These are phyloP conservation scores for Aureobasidium namibiae DNA, from an alignment of 2,329 filamentous ascomycete species.

Conservation along the genomic window DNA sequence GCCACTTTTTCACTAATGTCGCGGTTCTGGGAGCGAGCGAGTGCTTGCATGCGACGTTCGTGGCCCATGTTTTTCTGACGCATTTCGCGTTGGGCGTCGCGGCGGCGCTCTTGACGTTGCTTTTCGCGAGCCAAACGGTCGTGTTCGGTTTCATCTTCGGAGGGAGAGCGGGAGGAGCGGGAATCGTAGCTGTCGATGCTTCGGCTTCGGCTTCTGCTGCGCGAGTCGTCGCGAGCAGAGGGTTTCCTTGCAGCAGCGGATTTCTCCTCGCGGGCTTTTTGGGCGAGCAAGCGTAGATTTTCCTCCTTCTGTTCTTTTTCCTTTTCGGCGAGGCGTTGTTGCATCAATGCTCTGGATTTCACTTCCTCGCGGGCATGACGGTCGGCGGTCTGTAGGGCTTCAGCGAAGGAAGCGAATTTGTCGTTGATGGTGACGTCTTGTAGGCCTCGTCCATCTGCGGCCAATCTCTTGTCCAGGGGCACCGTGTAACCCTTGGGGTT, in stretches of 20 bases:
- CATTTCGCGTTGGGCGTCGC: conserved; percentile 80
- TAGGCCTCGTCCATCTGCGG: conserved; percentile 82
- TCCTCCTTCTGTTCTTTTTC: conserved; percentile 94
- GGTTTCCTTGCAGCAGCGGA: conserved; percentile 21
- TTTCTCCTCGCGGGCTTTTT: conserved; percentile 77
- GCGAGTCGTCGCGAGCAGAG: conserved; percentile 21
- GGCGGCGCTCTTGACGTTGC: conserved; percentile 66
- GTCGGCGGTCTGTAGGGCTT: conserved; percentile 90
- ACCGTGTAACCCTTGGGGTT: conserved; percentile 98
- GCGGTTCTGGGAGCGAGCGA: conserved; percentile 90
- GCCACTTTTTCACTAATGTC: conserved; percentile 97
- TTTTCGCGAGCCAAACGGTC: conserved; percentile 60
- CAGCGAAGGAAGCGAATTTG: conserved; percentile 93
- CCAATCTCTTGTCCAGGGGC: conserved; percentile 87
- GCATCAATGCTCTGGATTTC: conserved; percentile 84
- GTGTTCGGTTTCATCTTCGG: conserved; percentile 34
- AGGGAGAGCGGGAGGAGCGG: conserved; percentile 29
- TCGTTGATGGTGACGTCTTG: conserved; percentile 97
- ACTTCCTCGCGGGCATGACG: conserved; percentile 93
- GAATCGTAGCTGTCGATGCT: conserved; percentile 15
- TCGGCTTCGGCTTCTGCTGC: conserved; percentile 19
- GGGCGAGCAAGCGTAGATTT: conserved; percentile 74
- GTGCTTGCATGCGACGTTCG: conserved; percentile 81
- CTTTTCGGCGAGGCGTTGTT: conserved; percentile 91
- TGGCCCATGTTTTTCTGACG: conserved; percentile 93